Evolutionary conservation across 208 protist genomes (phyloP).

Genomic region (Trypanosoma cruzi): DNA sequence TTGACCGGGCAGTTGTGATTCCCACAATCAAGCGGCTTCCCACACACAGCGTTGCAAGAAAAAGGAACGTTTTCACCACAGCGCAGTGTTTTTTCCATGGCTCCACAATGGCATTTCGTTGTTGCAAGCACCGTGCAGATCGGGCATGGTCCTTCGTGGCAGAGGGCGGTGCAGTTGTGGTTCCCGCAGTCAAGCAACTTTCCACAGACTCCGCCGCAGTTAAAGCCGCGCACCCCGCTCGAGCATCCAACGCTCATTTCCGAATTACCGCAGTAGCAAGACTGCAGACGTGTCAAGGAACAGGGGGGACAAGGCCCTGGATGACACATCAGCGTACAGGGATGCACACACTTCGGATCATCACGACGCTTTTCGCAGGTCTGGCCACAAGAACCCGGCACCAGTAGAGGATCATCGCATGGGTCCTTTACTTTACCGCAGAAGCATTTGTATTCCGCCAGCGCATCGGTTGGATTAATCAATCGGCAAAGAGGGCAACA

Average conservation of each 20-base stretch:
- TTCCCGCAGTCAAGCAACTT: constrained; percentile 76
- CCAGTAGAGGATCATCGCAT: constrained; percentile 52
- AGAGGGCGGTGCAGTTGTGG: constrained; percentile 77
- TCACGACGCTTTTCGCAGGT: constrained; percentile 54
- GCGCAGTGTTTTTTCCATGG: constrained; percentile 35
- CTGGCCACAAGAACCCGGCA: constrained; percentile 82
- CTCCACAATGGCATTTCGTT: constrained; percentile 91
- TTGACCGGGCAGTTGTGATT: constrained; percentile 72
- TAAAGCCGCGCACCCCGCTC: constrained; percentile 67
- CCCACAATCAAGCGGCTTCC: constrained; percentile 76
- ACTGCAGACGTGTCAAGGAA: constrained; percentile 50
- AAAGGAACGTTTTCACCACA: constrained; percentile 46
- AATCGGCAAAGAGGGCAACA: constrained; percentile 76
- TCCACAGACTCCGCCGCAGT: constrained; percentile 72
- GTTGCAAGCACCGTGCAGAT: constrained; percentile 66
- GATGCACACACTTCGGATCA: constrained; percentile 65
- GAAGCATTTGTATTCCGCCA: constrained; percentile 62
- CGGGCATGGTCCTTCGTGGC: constrained; percentile 88
- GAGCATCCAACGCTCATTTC: constrained; percentile 73
- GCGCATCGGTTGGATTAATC: constrained; percentile 23
- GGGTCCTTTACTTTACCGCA: constrained; percentile 76
- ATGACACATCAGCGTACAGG: constrained; percentile 83
- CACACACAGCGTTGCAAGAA: constrained; percentile 47
- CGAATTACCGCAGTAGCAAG: constrained; percentile 84
- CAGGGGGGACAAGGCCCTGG: constrained; percentile 81